Evolutionary conservation across 305 asterid species (phyloP).

Genomic region (Lippia alba): DNA sequence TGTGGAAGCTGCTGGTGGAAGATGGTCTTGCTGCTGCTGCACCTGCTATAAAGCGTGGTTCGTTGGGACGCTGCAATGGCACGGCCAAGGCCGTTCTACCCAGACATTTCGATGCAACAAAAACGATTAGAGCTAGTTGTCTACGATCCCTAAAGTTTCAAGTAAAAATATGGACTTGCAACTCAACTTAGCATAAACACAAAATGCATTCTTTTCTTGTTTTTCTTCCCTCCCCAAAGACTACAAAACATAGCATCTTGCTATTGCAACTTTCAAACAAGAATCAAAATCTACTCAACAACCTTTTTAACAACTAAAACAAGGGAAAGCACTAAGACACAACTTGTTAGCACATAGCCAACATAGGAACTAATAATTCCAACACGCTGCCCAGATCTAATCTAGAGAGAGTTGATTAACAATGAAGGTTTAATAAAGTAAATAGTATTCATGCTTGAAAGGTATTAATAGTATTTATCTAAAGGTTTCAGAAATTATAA

Average conservation of each 20-base stretch:
- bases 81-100: too few species aligned
- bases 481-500: too few species aligned
- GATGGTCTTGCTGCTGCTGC: not conserved
- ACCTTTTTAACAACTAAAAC: not conserved
- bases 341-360: not conserved
- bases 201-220: not conserved
- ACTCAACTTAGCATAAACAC: not conserved
- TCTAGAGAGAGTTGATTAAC: too few species aligned
- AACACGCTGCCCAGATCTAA: too few species aligned
- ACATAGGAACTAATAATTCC: slow-evolving; percentile 27
- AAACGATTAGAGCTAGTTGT: too few species aligned
- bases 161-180: not conserved
- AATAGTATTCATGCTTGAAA: too few species aligned
- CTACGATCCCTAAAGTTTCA: not conserved
- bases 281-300: not conserved
- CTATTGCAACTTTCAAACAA: not conserved
- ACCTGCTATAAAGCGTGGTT: too few species aligned
- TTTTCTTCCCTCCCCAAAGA: not conserved
- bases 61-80: too few species aligned
- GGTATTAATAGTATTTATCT: too few species aligned
- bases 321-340: not conserved
- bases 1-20: not conserved
- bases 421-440: too few species aligned
- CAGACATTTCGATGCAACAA: too few species aligned
- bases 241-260: not conserved